A percentile compares a stretch with the other conserved stretches of the same genome.
These are phyloP conservation scores for Abrus pulchellus DNA, from an alignment of 306 rosid genomes.

Conservation along the genomic window DNA sequence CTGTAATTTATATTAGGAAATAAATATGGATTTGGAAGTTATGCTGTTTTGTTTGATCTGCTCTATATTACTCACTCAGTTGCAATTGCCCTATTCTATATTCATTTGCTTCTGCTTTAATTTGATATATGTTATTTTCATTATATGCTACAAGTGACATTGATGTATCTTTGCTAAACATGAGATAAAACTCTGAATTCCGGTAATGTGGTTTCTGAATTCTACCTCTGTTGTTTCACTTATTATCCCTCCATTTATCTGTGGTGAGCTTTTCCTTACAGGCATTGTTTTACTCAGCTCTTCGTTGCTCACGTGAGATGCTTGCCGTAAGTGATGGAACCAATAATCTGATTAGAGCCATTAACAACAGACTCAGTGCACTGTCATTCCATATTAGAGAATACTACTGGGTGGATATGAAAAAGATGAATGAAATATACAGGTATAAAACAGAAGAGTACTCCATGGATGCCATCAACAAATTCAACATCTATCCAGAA, in stretches of 20 bases:
- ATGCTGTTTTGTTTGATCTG: conserved; percentile 19
- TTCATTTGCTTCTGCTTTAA: conserved; percentile 10
- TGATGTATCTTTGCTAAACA: conserved; percentile 34
- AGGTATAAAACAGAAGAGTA: conserved; percentile 97
- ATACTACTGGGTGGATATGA: conserved; percentile 96
- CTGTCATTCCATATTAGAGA: conserved; percentile 95
- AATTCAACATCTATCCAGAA: conserved; percentile 98
- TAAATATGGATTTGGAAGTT: conserved; percentile 36
- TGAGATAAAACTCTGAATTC: conserved; percentile 33
- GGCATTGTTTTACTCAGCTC: conserved; percentile 97
- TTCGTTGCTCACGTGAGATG: conserved; percentile 95
- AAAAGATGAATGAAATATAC: conserved; percentile 90
- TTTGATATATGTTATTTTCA: not conserved
- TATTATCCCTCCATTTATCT: conserved; percentile 29
- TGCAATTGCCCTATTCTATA: conserved; percentile 5
- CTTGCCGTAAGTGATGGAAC: conserved; percentile 79
- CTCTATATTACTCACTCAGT: conserved; percentile 20
- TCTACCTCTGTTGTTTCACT: conserved; percentile 21
- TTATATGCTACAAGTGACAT: conserved; percentile 21
- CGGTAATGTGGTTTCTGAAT: conserved; percentile 17
- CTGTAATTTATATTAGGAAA: conserved; percentile 24
- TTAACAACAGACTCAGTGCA: conserved; percentile 95
- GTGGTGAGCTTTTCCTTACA: conserved; percentile 52
- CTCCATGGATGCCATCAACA: conserved; percentile 88
- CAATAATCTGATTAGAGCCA: conserved; percentile 75